Evolutionary conservation across 2,329 filamentous ascomycete species (phyloP).

Genomic region (Epichloe amarillans): DNA sequence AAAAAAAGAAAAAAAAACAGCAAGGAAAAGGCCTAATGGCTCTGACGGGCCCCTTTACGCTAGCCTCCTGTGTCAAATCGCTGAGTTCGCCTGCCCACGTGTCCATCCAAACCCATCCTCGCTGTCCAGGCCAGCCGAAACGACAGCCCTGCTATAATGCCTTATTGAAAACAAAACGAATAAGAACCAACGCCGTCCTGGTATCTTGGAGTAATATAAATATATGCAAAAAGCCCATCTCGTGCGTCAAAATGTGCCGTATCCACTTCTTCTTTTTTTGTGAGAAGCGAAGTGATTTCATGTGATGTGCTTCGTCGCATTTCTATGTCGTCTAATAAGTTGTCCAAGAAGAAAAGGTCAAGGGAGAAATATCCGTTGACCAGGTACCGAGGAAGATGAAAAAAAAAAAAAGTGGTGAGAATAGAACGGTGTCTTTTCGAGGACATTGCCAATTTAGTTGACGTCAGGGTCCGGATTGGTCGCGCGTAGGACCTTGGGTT

Average conservation of each 20-base stretch:
- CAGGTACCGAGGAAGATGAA: neutral
- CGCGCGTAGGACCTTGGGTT: slow-evolving; percentile 44
- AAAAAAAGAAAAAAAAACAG: neutral
- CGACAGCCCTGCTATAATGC: neutral
- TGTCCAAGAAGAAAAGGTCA: slow-evolving; percentile 8
- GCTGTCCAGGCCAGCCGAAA: neutral
- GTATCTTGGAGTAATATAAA: slow-evolving; percentile 20
- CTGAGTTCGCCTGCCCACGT: slow-evolving; percentile 1
- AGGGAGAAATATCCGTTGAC: neutral
- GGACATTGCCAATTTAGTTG: neutral
- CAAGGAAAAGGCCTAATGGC: neutral
- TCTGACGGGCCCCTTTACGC: neutral
- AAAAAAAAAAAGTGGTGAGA: neutral
- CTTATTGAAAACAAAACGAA: slow-evolving; percentile 3
- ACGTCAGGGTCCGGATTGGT: slow-evolving; percentile 44
- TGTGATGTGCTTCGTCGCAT: slow-evolving; percentile 22
- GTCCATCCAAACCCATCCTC: neutral
- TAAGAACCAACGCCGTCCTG: slow-evolving; percentile 24
- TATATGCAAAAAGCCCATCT: slow-evolving; percentile 4
- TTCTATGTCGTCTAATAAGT: slow-evolving; percentile 12
- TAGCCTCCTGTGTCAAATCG: neutral
- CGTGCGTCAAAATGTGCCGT: neutral
- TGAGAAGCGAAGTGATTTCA: slow-evolving; percentile 15
- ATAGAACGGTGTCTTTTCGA: neutral
- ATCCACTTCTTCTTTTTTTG: slow-evolving; percentile 5